Conservation (phyloP, 768 basidiomycete species). For the Collybiopsis confluens region DNA sequence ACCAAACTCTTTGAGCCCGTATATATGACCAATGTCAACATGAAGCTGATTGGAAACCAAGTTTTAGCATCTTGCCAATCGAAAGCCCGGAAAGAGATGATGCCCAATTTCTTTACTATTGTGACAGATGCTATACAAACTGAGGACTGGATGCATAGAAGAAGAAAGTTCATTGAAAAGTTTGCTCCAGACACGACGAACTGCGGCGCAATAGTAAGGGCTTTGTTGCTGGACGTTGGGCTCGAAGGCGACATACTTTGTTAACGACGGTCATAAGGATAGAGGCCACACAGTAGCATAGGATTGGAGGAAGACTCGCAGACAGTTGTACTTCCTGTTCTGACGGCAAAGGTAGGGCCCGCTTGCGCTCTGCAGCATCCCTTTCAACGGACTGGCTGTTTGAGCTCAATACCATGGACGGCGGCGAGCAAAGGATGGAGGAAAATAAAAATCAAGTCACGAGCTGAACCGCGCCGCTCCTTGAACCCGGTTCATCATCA, state of each 20-base stretch:
- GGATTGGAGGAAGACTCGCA: conserved; percentile 59
- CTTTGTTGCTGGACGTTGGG: not conserved
- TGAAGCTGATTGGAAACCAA: conserved; percentile 93
- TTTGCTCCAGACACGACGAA: conserved; percentile 90
- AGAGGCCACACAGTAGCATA: conserved; percentile 87
- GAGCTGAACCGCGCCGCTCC: no score
- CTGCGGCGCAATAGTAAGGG: conserved; percentile 34
- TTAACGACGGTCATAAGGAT: conserved; percentile 98
- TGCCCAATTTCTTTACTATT: conserved; percentile 63
- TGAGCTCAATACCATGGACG: conserved; percentile 4
- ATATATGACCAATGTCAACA: conserved; percentile 94
- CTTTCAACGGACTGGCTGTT: conserved; percentile 14
- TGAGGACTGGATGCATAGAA: conserved; percentile 84
- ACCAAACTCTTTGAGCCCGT: conserved; percentile 97
- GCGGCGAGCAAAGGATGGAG: not conserved
- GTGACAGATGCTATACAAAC: conserved; percentile 83
- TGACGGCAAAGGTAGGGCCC: conserved; percentile 27
- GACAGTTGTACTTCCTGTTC: conserved; percentile 21
- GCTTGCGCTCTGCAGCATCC: conserved; percentile 52
- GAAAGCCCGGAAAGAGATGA: conserved; percentile 85
- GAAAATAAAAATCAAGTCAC: no score
- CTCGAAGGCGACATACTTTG: conserved; percentile 62
- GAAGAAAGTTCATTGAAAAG: conserved; percentile 97
- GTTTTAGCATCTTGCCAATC: conserved; percentile 78
- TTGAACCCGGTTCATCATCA: no score